Base-by-base conservation (phyloP, 345 rosid species). In the Corchorus capsularis region DNA sequence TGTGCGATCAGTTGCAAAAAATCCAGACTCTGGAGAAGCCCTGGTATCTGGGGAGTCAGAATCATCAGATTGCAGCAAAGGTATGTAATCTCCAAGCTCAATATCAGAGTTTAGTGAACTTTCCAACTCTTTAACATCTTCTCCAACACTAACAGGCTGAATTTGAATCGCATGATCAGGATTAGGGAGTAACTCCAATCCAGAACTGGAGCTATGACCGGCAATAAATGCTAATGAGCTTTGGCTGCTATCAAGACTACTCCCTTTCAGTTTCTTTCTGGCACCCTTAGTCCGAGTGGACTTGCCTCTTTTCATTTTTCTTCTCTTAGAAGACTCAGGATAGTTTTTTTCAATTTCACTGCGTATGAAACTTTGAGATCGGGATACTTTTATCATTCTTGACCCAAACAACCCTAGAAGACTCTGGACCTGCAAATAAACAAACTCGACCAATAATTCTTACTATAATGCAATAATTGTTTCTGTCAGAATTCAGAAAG, bases 41-140 rank as follows among this genome's bases (percentile, higher is more conserved):
- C 12, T 32, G 5, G 59, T 11, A 27, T 76, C 68, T 20, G 52
- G n/a, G 35, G 74, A 63, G 16, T 43, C 73, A 32, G 49, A 46
- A 56, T 76, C 67, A 47, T 50, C 65, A 56, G 73, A 63, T 3
- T n/a, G 65, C 22, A 6, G 50, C 80, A 82, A 47, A 41, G 80
- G 82, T 45, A 82, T 79, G 73, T 76, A 79, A 76, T 82, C 84
- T 16, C 77, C 84, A 60, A 75, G 74, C 5, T 71, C 77, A 57
- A 39, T 71, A 53, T 61, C 22, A 63, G 9, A 47, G 47, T 20
- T 64, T 71, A 47, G 63, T 16, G 75, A 68, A 72, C 34, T 32
- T n/a, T 61, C 66, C 43, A 20, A 16, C 37, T 73, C 47, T 41
- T 67, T 35, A 52, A 63, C 8, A 12, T 35, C 62, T 16, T 71